Evolutionary conservation across 805 yeast genomes (phyloP).

Genomic region (Hanseniaspora osmophila): DNA sequence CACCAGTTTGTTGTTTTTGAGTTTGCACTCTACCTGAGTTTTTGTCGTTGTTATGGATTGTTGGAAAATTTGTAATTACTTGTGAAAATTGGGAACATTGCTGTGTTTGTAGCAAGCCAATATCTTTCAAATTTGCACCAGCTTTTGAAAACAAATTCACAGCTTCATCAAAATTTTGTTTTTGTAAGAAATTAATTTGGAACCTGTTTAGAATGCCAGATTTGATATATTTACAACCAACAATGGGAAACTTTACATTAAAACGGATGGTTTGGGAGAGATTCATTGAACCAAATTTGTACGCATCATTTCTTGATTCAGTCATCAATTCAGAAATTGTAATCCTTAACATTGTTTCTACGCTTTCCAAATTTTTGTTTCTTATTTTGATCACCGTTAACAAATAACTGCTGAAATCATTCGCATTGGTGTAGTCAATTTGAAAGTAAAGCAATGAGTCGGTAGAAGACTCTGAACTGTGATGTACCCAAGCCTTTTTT

Average conservation of each 20-base stretch:
- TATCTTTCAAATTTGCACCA: neutral
- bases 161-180: neutral
- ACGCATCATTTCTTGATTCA: neutral
- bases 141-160: neutral
- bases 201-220: neutral
- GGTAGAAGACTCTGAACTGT: neutral
- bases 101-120: neutral
- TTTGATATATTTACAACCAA: neutral
- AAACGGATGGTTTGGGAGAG: neutral
- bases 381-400: neutral
- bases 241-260: neutral
- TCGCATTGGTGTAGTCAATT: neutral
- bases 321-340: neutral
- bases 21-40: too few species aligned
- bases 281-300: neutral
- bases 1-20: too few species aligned
- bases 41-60: too few species aligned
- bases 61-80: too few species aligned
- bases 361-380: neutral
- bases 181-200: neutral
- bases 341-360: neutral
- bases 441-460: neutral
- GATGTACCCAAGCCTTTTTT: neutral
- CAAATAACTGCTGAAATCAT: neutral
- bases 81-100: too few species aligned